phyloP scores from a whole-genome alignment of 169 alveolate genomes.

The Cyclospora cayetanensis region DNA sequence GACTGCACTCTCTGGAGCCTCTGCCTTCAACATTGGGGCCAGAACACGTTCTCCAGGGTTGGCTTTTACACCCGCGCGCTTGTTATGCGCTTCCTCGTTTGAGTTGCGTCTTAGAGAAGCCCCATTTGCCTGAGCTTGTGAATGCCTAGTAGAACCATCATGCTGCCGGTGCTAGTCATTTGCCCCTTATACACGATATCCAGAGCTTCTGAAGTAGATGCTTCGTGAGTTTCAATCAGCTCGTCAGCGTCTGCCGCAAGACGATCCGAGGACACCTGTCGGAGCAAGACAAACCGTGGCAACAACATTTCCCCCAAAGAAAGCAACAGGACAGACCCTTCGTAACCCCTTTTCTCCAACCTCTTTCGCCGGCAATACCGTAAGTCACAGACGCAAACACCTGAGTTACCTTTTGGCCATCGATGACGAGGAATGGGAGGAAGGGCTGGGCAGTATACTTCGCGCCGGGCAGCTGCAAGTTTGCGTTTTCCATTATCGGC shows the following conservation, averaged over 20 bases:
- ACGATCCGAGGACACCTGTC: neutral
- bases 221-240: slow-evolving; percentile 1
- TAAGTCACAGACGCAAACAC: slow-evolving; percentile 14
- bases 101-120: neutral
- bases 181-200: slow-evolving; percentile 7
- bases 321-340: too few relatives aligned
- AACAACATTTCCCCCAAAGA: neutral
- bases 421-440: slow-evolving; percentile 42
- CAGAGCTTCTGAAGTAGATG: neutral
- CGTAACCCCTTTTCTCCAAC: too few relatives aligned
- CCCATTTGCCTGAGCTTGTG: slow-evolving; percentile 20
- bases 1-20: too few relatives aligned
- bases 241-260: slow-evolving; percentile 57
- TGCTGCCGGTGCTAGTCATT: slow-evolving; percentile 59
- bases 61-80: too few relatives aligned
- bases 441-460: slow-evolving; percentile 61
- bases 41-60: too few relatives aligned
- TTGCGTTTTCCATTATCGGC: slow-evolving; percentile 2
- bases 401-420: slow-evolving; percentile 35
- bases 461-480: slow-evolving; percentile 42
- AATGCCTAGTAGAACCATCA: slow-evolving; percentile 50
- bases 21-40: too few relatives aligned
- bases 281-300: too few relatives aligned
- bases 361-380: too few relatives aligned
- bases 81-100: too few relatives aligned